Conservation (phyloP, 257 asterid species). For the Solanum virginianum region DNA sequence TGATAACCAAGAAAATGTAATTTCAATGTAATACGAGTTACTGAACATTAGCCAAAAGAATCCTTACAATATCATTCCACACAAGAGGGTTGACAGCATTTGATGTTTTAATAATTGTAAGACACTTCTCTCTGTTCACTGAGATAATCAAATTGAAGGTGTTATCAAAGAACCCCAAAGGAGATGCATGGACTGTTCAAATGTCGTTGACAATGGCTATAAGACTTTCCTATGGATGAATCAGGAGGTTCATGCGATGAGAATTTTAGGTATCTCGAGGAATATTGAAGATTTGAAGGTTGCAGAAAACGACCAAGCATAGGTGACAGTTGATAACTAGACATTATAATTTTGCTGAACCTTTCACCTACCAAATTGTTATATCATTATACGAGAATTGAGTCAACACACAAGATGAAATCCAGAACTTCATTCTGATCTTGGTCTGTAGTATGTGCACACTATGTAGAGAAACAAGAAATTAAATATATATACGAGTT, state of each 20-base stretch:
- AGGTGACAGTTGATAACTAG: background rate
- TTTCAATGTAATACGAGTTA: background rate
- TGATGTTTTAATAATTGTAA: conserved; percentile 33
- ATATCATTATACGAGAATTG: background rate
- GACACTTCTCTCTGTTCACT: conserved; percentile 84
- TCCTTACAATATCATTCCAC: conserved; percentile 27
- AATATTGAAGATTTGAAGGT: background rate
- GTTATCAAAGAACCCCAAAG: background rate
- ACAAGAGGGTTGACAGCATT: conserved; percentile 31
- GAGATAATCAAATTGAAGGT: conserved; percentile 12
- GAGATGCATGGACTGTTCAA: background rate
- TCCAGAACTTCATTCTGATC: background rate
- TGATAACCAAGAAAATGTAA: background rate
- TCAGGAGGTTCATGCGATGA: background rate
- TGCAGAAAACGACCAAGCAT: background rate
- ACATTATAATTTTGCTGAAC: background rate
- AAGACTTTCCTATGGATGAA: background rate
- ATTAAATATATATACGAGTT: background rate
- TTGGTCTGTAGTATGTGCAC: background rate
- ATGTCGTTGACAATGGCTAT: background rate
- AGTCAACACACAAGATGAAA: background rate
- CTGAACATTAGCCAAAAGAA: background rate
- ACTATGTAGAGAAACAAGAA: background rate
- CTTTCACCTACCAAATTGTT: background rate
- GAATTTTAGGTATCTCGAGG: background rate